These are phyloP conservation scores for Pyrenula massariospora DNA, from an alignment of 495 filamentous ascomycete species.

Conservation along the genomic window DNA sequence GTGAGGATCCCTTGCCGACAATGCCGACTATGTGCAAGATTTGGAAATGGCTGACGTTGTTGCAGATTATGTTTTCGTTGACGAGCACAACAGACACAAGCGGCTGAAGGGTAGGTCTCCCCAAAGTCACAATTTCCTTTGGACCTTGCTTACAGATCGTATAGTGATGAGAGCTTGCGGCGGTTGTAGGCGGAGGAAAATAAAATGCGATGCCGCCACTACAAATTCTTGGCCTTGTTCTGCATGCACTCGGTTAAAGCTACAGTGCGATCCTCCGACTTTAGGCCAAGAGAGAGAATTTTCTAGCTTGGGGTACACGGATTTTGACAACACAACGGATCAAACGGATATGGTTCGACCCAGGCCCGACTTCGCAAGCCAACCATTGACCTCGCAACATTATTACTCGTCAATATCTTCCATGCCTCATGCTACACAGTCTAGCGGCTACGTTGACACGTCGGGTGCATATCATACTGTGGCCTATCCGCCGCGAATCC, in stretches of 20 bases:
- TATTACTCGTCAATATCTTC: not conserved
- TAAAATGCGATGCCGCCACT: constrained; percentile 96
- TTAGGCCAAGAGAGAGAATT: constrained; percentile 75
- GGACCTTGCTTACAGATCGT: constrained; percentile 27
- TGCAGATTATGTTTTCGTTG: constrained; percentile 96
- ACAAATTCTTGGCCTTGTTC: constrained; percentile 98
- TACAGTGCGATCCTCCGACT: constrained; percentile 86
- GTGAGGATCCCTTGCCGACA: constrained; percentile 3
- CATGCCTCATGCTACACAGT: not conserved
- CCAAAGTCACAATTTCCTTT: not conserved
- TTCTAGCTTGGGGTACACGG: constrained; percentile 21
- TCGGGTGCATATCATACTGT: not conserved
- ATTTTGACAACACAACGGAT: not conserved
- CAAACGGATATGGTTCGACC: not conserved
- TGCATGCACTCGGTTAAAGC: constrained; percentile 81
- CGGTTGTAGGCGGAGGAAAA: constrained; percentile 70
- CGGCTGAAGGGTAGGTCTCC: constrained; percentile 73
- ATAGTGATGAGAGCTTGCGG: constrained; percentile 99
- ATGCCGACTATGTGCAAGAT: not conserved
- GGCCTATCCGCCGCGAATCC: not conserved
- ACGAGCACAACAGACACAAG: constrained; percentile 98
- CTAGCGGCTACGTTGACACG: not conserved
- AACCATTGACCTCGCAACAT: not conserved
- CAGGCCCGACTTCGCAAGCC: not conserved
- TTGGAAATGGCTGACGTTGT: constrained; percentile 1